These are phyloP conservation scores for Porcisia hertigi DNA, from an alignment of 208 protist species.

Conservation along the genomic window DNA sequence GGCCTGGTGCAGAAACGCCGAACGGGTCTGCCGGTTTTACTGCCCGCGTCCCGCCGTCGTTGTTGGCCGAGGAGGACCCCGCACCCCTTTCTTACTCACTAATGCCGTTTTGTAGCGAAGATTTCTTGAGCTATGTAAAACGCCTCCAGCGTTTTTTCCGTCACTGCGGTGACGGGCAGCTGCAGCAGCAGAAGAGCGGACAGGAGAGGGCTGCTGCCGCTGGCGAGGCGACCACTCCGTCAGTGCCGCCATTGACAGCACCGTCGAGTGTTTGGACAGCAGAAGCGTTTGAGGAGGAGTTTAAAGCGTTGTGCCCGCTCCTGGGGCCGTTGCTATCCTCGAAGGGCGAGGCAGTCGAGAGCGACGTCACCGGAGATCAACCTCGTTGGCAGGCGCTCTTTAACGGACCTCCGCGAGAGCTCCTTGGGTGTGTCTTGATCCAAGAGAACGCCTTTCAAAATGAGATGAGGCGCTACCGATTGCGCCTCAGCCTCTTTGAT, in stretches of 20 bases:
- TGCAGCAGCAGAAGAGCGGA: neutral
- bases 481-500: conserved; percentile 82
- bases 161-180: conserved; percentile 48
- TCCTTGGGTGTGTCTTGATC: conserved; percentile 80
- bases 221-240: neutral
- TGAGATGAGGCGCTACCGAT: conserved; percentile 80
- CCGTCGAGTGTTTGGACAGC: conserved; percentile 5
- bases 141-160: conserved; percentile 71
- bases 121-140: conserved; percentile 64
- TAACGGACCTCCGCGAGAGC: conserved; percentile 60
- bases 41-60: neutral
- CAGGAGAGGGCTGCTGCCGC: neutral
- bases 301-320: conserved; percentile 24
- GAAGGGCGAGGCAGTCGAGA: conserved; percentile 7
- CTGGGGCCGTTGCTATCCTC: conserved; percentile 26
- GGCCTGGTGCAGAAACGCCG: conserved; percentile 33
- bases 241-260: neutral
- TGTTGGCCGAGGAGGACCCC: neutral
- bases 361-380: neutral
- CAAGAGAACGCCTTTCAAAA: conserved; percentile 87
- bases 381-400: conserved; percentile 34
- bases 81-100: conserved; percentile 68
- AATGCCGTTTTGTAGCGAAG: conserved; percentile 51
- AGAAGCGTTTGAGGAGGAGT: conserved; percentile 26
- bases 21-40: conserved; percentile 46